Conservation (phyloP, 1,284 basidiomycete species). For the Leccinum subrobustum region DNA sequence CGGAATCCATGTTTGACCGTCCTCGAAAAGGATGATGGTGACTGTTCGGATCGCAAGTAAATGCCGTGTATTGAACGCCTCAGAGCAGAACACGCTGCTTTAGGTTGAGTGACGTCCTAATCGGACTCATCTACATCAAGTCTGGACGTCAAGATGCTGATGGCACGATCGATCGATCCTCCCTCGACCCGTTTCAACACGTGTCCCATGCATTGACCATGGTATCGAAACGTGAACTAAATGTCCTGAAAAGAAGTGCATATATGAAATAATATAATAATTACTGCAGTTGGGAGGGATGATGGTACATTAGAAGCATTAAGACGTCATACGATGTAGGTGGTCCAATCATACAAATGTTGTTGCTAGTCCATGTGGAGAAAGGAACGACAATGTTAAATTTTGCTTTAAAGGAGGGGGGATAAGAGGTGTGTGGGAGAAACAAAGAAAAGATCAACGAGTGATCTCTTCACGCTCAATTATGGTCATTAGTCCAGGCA, state of each 20-base stretch:
- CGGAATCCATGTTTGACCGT: not conserved
- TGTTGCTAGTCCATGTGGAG: not conserved
- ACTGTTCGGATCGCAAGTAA: not conserved
- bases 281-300: not conserved
- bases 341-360: not conserved
- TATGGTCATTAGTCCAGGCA: slow-evolving; percentile 68
- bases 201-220: not conserved
- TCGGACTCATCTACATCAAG: not conserved
- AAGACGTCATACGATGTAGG: slow-evolving; percentile 1
- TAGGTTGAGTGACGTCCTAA: not conserved
- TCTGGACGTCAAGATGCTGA: not conserved
- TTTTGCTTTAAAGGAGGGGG: not conserved
- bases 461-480: slow-evolving; percentile 40
- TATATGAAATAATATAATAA: slow-evolving; percentile 17
- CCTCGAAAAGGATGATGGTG: not conserved
- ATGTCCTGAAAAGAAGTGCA: not conserved
- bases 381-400: slow-evolving; percentile 1
- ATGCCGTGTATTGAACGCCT: not conserved
- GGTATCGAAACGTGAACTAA: slow-evolving; percentile 3
- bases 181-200: not conserved
- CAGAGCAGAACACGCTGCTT: not conserved
- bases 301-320: slow-evolving; percentile 1
- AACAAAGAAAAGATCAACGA: slow-evolving; percentile 6
- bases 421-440: not conserved
- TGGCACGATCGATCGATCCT: not conserved